A percentile compares a stretch with the other conserved stretches of the same genome.
Conservation (phyloP, 2,329 filamentous ascomycete genomes). For the Coniochaeta hoffmannii region DNA sequence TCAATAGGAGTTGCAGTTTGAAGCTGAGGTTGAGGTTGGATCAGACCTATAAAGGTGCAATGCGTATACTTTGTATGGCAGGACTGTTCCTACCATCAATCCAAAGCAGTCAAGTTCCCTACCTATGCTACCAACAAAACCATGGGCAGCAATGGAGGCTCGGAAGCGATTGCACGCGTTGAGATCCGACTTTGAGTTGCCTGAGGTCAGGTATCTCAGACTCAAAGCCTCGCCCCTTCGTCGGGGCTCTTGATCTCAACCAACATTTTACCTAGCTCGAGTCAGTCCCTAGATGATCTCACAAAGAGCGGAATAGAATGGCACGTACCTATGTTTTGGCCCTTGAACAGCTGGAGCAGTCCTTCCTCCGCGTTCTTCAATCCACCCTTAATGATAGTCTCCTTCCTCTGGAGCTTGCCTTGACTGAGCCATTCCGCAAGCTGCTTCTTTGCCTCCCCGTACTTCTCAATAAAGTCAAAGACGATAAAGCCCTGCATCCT, state of each 20-base stretch:
- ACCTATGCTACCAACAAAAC: no score
- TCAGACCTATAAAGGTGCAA: no score
- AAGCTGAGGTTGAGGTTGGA: no score
- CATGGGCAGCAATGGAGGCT: no score
- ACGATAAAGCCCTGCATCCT: slow-evolving; percentile 66
- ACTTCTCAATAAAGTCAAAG: slow-evolving; percentile 57
- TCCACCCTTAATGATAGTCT: slow-evolving; percentile 65
- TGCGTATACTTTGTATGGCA: no score
- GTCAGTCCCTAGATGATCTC: neutral
- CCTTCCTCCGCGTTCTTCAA: slow-evolving; percentile 55
- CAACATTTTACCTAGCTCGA: slow-evolving; percentile 13
- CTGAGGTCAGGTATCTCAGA: no score
- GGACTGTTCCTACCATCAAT: no score
- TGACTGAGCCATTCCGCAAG: slow-evolving; percentile 61
- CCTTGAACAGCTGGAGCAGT: slow-evolving; percentile 57
- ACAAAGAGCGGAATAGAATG: slow-evolving; percentile 14
- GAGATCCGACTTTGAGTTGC: no score
- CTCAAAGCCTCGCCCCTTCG: neutral
- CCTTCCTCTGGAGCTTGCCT: slow-evolving; percentile 64
- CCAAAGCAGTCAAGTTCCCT: no score
- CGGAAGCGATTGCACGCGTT: no score
- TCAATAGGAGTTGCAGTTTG: no score
- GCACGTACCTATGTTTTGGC: slow-evolving; percentile 57
- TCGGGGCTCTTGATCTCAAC: slow-evolving; percentile 17
- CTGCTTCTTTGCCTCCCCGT: slow-evolving; percentile 48